A percentile compares a stretch with the other conserved stretches of the same genome.
phyloP scores from a whole-genome alignment of 2,329 filamentous ascomycete species.

The Pseudogymnoascus sp. region DNA sequence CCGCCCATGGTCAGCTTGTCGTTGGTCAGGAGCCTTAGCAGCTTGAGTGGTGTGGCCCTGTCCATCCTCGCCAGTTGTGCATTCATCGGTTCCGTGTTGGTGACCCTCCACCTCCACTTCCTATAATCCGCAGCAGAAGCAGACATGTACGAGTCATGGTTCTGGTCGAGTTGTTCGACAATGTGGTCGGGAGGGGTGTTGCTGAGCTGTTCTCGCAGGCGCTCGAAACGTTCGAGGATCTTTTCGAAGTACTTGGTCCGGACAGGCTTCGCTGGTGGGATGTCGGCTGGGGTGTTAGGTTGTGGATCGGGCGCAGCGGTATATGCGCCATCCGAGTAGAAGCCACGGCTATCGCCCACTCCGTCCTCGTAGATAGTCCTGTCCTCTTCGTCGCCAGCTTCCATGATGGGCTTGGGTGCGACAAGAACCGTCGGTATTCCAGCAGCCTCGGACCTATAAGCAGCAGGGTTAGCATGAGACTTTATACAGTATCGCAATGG shows the following conservation, averaged over 20 bases:
- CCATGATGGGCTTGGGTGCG: conserved; percentile 42
- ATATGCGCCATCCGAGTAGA: conserved; percentile 74
- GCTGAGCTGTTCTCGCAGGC: conserved; percentile 56
- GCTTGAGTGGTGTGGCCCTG: conserved; percentile 55
- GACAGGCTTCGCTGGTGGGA: not conserved
- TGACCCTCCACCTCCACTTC: conserved; percentile 46
- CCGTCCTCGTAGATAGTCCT: conserved; percentile 41
- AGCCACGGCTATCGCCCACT: conserved; percentile 49
- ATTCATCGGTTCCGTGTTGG: conserved; percentile 47
- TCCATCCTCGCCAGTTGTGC: conserved; percentile 56
- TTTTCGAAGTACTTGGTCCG: conserved; percentile 50
- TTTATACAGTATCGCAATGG: conserved; percentile 8
- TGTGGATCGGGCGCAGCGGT: conserved; percentile 45
- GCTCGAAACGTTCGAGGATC: conserved; percentile 55
- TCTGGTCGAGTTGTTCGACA: conserved; percentile 43
- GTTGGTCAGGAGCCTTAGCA: conserved; percentile 49
- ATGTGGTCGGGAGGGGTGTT: conserved; percentile 44
- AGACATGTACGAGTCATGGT: conserved; percentile 45
- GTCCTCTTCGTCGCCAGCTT: conserved; percentile 30
- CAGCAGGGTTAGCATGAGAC: conserved; percentile 31
- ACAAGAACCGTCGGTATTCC: conserved; percentile 64
- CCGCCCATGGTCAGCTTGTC: conserved; percentile 38
- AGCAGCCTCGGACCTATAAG: conserved; percentile 62
- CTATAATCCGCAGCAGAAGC: conserved; percentile 40
- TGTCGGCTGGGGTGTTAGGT: not conserved